phyloP scores from a whole-genome alignment of 139 green algal species.

The Chlamydomonas urium region DNA sequence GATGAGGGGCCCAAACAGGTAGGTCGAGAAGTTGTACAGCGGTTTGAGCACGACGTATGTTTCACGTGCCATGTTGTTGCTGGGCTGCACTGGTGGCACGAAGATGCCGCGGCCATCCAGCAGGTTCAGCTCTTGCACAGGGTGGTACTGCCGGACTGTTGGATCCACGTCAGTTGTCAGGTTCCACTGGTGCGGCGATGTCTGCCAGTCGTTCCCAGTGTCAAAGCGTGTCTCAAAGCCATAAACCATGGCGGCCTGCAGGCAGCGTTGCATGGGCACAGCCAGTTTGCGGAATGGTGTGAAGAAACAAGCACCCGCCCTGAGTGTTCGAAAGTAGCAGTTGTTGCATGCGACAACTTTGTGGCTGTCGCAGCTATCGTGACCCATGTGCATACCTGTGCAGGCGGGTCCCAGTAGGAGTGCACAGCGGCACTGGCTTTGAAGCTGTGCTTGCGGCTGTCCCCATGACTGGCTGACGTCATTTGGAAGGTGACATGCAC shows the following conservation, averaged over 20 bases:
- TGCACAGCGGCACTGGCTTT: background rate
- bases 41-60: constrained; percentile 15
- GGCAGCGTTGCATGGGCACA: too few species aligned
- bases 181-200: background rate
- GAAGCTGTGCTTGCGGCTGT: background rate
- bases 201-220: background rate
- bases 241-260: constrained; percentile 26
- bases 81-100: background rate
- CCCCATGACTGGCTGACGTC: background rate
- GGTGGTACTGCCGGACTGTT: background rate
- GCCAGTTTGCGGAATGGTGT: too few species aligned
- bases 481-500: constrained; percentile 10
- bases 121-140: constrained; percentile 4
- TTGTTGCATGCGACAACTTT: too few species aligned
- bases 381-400: too few species aligned
- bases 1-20: constrained; percentile 9
- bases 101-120: constrained; percentile 17
- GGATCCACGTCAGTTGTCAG: constrained; percentile 7
- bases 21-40: background rate
- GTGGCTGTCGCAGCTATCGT: too few species aligned
- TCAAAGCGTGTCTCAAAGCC: constrained; percentile 13
- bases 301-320: too few species aligned
- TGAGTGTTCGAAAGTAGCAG: too few species aligned
- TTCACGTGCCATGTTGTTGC: background rate
- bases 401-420: constrained; percentile 20